Conservation (phyloP, 345 rosid species). For the Gossypium mustelinum region DNA sequence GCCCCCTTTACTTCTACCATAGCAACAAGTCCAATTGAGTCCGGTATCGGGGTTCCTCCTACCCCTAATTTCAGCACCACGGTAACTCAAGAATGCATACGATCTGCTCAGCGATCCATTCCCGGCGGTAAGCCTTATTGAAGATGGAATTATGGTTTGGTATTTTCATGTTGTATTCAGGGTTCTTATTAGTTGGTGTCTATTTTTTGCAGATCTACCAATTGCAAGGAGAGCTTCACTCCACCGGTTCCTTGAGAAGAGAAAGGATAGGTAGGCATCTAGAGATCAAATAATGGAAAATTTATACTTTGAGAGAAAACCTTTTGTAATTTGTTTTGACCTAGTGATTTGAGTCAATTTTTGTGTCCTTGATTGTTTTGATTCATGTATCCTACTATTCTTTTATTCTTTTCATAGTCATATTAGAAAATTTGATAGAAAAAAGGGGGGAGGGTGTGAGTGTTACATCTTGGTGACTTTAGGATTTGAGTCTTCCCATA, state of each 20-base stretch:
- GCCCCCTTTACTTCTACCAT: conserved; percentile 18
- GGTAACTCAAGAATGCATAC: conserved; percentile 34
- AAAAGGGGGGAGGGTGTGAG: not conserved
- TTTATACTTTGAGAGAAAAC: not conserved
- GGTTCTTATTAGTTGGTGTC: conserved; percentile 1
- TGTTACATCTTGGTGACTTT: too few relatives aligned
- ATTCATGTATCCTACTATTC: not conserved
- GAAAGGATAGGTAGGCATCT: conserved; percentile 76
- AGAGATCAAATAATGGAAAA: not conserved
- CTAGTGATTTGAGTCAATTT: not conserved
- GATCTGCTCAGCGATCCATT: conserved; percentile 34
- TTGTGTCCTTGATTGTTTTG: not conserved
- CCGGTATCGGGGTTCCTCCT: conserved; percentile 22
- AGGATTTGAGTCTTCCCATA: not conserved
- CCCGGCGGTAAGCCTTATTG: conserved; percentile 45
- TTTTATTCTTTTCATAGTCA: not conserved
- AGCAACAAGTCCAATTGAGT: conserved; percentile 26
- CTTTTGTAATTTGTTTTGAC: not conserved
- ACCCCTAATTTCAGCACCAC: conserved; percentile 25
- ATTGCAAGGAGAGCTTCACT: conserved; percentile 91
- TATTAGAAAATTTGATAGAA: not conserved
- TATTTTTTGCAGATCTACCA: conserved; percentile 59
- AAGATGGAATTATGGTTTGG: not conserved
- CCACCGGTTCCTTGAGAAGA: conserved; percentile 88
- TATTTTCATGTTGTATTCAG: not conserved